phyloP scores from a whole-genome alignment of 2,329 filamentous ascomycete species.

The Nigrograna mackinnonii region DNA sequence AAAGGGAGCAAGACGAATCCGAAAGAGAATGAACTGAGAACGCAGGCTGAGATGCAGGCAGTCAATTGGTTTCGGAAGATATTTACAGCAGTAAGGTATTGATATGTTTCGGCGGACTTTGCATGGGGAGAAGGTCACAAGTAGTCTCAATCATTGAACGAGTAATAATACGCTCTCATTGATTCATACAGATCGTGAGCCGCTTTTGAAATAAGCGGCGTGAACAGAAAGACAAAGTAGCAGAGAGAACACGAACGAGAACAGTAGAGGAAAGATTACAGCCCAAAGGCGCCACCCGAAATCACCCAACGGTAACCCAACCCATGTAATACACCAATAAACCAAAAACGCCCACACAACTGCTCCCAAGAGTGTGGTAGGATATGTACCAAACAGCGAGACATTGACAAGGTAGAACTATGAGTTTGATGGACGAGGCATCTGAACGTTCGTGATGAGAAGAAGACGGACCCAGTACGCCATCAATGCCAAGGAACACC shows the following conservation, averaged over 20 bases:
- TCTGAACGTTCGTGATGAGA: constrained; percentile 8
- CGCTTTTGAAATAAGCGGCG: background rate
- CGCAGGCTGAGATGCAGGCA: constrained; percentile 43
- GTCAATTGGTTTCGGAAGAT: constrained; percentile 39
- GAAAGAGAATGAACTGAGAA: constrained; percentile 26
- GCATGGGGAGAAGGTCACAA: too few species aligned
- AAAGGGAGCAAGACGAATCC: constrained; percentile 35
- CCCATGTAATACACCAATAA: background rate
- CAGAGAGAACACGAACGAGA: constrained; percentile 3
- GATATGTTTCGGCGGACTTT: too few species aligned
- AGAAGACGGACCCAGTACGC: constrained; percentile 19
- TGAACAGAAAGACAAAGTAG: constrained; percentile 4
- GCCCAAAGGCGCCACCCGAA: background rate
- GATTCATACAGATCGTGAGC: constrained; percentile 20
- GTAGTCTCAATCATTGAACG: too few species aligned
- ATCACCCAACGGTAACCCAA: background rate
- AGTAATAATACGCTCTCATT: constrained; percentile 22
- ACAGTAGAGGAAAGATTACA: constrained; percentile 2
- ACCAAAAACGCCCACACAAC: background rate
- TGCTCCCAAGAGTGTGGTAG: background rate
- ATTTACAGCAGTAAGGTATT: too few species aligned
- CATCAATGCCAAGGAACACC: constrained; percentile 22
- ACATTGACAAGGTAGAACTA: background rate
- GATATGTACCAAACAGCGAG: constrained; percentile 1
- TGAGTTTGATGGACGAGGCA: constrained; percentile 6